phyloP scores from a whole-genome alignment of 202 grass and related monocot genomes.

The Schoenoplectus tabernaemontani region DNA sequence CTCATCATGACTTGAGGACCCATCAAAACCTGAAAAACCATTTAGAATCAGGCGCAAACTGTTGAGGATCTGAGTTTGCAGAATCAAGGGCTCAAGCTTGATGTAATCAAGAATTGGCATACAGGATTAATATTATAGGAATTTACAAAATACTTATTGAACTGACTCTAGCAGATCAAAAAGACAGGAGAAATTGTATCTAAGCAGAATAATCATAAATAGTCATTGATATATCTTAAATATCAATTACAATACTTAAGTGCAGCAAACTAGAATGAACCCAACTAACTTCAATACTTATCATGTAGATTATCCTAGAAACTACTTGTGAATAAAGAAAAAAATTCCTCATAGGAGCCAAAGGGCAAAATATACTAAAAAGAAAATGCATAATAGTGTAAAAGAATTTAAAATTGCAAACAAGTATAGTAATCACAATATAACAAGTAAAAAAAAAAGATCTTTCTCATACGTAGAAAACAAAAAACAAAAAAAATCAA shows the following conservation, averaged over 20 bases:
- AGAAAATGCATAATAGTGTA: background rate
- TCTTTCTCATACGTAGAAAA: background rate
- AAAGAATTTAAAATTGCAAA: background rate
- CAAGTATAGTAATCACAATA: background rate
- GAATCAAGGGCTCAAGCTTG: background rate
- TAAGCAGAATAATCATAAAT: background rate
- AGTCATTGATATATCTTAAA: background rate
- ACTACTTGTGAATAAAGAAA: background rate
- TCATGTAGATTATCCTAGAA: background rate
- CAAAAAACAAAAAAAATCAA: background rate
- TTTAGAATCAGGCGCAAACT: background rate
- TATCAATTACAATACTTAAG: background rate
- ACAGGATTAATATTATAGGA: background rate
- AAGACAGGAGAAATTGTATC: background rate
- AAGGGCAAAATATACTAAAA: background rate
- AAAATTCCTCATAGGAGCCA: background rate
- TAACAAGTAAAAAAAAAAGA: background rate
- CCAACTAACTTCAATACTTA: background rate
- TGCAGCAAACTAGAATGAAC: background rate
- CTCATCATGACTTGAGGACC: conserved; percentile 58
- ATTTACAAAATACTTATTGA: background rate
- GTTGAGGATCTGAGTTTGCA: background rate
- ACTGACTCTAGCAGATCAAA: background rate
- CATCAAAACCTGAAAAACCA: conserved; percentile 55
- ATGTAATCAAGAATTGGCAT: background rate